Conservation (phyloP, 306 rosid species). For the Potentilla sterilis region DNA sequence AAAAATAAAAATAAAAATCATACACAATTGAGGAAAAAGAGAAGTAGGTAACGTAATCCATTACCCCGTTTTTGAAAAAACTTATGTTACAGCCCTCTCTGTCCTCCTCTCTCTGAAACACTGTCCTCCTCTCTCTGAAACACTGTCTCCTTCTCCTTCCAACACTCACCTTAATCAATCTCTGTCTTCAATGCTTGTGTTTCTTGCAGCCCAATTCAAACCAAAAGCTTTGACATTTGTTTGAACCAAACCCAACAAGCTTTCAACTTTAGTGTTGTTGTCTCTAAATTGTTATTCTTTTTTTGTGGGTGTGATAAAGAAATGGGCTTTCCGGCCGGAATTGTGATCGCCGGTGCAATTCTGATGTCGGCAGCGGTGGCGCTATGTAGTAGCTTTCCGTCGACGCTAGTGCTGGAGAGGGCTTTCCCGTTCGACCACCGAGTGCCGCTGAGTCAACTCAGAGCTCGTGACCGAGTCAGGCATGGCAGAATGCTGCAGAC, state of each 20-base stretch:
- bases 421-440: slow-evolving; percentile 72
- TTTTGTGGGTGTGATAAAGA: background rate
- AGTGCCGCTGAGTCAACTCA: slow-evolving; percentile 64
- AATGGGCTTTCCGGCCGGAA: slow-evolving; percentile 41
- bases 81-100: slow-evolving; percentile 25
- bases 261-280: background rate
- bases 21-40: background rate
- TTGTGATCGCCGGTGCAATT: slow-evolving; percentile 27
- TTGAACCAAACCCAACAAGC: background rate
- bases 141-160: background rate
- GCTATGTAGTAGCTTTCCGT: slow-evolving; percentile 46
- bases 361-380: slow-evolving; percentile 31
- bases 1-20: background rate
- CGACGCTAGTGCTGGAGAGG: slow-evolving; percentile 61
- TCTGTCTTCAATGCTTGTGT: background rate
- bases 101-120: no score
- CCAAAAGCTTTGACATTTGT: background rate
- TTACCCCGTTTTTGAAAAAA: slow-evolving; percentile 25
- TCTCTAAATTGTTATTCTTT: background rate
- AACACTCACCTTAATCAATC: slow-evolving; percentile 4
- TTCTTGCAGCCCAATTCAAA: slow-evolving; percentile 17
- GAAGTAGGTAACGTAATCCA: slow-evolving; percentile 34
- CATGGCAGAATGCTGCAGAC: slow-evolving; percentile 81
- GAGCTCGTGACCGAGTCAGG: slow-evolving; percentile 61
- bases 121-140: background rate